Evolutionary conservation across 768 basidiomycete species (phyloP).

Genomic region (Naganishia vishniacii): DNA sequence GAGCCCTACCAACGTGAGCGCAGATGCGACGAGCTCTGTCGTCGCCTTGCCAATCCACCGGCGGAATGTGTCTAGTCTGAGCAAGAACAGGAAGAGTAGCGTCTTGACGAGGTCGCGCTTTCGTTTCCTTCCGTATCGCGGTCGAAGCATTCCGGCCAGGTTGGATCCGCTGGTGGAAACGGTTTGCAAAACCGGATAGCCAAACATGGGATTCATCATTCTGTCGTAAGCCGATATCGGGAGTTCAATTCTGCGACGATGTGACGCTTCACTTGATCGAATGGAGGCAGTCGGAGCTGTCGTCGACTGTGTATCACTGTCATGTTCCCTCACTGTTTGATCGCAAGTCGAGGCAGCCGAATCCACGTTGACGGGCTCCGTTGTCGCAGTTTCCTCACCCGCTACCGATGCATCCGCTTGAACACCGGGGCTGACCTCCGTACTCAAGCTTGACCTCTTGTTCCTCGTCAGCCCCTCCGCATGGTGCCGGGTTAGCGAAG

Average conservation of each 20-base stretch:
- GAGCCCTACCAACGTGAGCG: conserved; percentile 1
- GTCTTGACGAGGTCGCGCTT: conserved; percentile 48
- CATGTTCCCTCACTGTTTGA: not conserved
- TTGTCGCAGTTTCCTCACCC: not conserved
- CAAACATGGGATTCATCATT: conserved; percentile 45
- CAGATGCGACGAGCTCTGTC: not conserved
- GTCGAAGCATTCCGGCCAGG: conserved; percentile 25
- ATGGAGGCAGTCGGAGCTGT: not conserved
- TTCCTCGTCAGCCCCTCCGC: conserved; percentile 30
- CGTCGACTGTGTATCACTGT: not conserved
- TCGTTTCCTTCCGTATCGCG: conserved; percentile 38
- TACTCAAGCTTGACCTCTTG: not conserved
- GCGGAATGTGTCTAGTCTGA: conserved; percentile 37
- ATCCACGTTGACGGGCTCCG: not conserved
- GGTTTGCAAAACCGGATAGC: conserved; percentile 41
- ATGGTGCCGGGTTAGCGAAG: conserved; percentile 39
- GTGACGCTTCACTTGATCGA: not conserved
- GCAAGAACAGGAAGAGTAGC: conserved; percentile 43
- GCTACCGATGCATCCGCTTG: not conserved
- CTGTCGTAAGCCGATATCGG: conserved; percentile 36
- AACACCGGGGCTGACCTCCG: not conserved
- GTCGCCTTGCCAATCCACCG: conserved; percentile 27
- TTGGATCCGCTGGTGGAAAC: conserved; percentile 11
- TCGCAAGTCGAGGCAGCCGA: not conserved
- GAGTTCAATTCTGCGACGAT: conserved; percentile 13